Evolutionary conservation across 1,284 basidiomycete species (phyloP).

Genomic region (Fereydounia khargensis): DNA sequence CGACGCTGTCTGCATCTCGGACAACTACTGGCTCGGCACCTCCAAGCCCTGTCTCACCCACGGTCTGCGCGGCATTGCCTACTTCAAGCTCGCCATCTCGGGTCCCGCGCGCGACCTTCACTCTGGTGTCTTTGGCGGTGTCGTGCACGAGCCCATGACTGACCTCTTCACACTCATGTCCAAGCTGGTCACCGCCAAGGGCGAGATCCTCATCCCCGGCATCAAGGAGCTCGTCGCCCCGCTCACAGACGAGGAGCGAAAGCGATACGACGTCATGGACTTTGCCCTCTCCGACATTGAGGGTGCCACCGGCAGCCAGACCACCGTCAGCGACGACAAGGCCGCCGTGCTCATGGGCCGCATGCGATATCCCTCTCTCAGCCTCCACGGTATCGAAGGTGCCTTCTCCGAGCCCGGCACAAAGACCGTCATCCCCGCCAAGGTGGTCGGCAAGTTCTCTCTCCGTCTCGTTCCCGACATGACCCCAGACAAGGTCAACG

Average conservation of each 20-base stretch:
- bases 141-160: conserved; percentile 65
- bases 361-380: conserved; percentile 72
- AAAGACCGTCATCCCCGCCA: conserved; percentile 93
- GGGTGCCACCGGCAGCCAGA: conserved; percentile 72
- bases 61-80: conserved; percentile 73
- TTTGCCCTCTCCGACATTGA: conserved; percentile 69
- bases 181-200: conserved; percentile 78
- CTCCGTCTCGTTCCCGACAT: conserved; percentile 76
- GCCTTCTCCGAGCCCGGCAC: conserved; percentile 71
- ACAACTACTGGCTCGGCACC: conserved; percentile 59
- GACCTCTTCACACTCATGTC: conserved; percentile 63
- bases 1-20: conserved; percentile 87
- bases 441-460: conserved; percentile 68
- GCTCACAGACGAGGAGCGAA: conserved; percentile 75
- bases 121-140: conserved; percentile 65
- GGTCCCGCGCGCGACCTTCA: conserved; percentile 89
- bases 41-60: conserved; percentile 58
- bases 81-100: conserved; percentile 79
- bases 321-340: conserved; percentile 78
- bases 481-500: conserved; percentile 62
- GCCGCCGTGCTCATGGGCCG: conserved; percentile 82
- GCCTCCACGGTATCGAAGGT: conserved; percentile 94
- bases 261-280: conserved; percentile 59
- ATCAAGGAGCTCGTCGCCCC: conserved; percentile 82
- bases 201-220: conserved; percentile 85